Evolutionary conservation across 2,329 filamentous ascomycete genomes (phyloP), one percentile per base, ranked within the genome.

Genomic region (Eurotiales sp.): DNA sequence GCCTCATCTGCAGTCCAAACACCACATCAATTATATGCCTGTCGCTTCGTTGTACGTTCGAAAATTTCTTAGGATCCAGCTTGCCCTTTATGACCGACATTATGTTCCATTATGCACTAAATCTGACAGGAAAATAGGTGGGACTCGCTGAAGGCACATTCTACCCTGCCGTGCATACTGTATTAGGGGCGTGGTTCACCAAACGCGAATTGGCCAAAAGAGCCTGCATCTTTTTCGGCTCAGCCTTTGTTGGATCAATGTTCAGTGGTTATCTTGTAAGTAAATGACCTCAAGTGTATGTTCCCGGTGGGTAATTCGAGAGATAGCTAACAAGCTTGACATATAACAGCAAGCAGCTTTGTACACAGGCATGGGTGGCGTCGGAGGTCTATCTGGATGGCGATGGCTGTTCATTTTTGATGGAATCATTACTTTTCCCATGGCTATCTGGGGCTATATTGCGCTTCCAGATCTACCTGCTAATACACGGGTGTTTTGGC

Each of bases 111-210:
- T 15, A 19, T 21, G 8, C 7, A 32, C 22, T 3, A 12, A 21
- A 46, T 14, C 21, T 46, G 22, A 46, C 4, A 2, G n/a, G 15
- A 8, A 25, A 11, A 15, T 23, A 50, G 48, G 48, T 50, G 6
- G 48, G 48, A 3, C 40, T 50, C 14, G 41, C 48, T 8, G 48
- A 50, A 39, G 48, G 48, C 22, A 50, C 48, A 22, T 50, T 50
- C 14, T 50, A 50, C 10, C 48, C 48, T 11, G 48, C 40, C 7
- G 48, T 50, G 10, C 48, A 50, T 32, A 50, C 48, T 17, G 48
- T 74, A 8, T 58, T 74, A 0, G 66, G 69, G 2, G 70, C 68
- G 5, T 76, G 71, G 72, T 76, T 75, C 46, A 73, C 68, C 0
- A 66, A 70, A 47, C 61, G 58, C 21, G 69, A 71, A 54, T 59